These are phyloP conservation scores for Cytospora piceicola DNA, from an alignment of 2,329 filamentous ascomycete genomes.

Conservation along the genomic window DNA sequence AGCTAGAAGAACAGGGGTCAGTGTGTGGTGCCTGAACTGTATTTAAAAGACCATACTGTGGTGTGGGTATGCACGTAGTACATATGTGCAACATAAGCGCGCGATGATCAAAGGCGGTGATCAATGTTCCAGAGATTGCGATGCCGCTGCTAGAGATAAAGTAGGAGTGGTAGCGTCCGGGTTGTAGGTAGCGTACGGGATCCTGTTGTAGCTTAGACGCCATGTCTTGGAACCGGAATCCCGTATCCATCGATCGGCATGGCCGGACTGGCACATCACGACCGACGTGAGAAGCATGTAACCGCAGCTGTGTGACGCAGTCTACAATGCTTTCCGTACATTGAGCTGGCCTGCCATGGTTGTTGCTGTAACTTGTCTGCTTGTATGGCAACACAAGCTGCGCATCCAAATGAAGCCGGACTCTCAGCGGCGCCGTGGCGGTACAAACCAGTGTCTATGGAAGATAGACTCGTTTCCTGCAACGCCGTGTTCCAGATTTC, in stretches of 20 bases:
- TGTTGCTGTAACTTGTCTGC: slow-evolving; percentile 8
- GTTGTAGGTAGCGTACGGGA: slow-evolving; percentile 3
- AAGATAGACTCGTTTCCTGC: slow-evolving; percentile 4
- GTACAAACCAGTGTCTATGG: background rate
- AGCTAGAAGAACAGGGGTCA: background rate
- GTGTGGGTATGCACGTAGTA: too few relatives aligned
- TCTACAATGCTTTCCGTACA: slow-evolving; percentile 4
- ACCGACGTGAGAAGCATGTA: slow-evolving; percentile 9
- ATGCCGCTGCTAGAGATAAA: background rate
- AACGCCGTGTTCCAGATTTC: background rate
- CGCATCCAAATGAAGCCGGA: slow-evolving; percentile 2
- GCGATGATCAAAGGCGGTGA: background rate
- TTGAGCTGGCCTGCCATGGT: slow-evolving; percentile 7
- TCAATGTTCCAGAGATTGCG: slow-evolving; percentile 5
- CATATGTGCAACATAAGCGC: background rate
- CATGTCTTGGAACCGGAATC: slow-evolving; percentile 15
- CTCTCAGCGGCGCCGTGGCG: slow-evolving; percentile 18
- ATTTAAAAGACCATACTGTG: background rate
- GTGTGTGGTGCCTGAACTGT: background rate
- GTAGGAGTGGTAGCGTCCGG: background rate
- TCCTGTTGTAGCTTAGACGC: slow-evolving; percentile 22
- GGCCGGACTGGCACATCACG: slow-evolving; percentile 8
- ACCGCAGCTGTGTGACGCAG: slow-evolving; percentile 18
- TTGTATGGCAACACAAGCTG: slow-evolving; percentile 3
- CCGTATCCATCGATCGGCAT: slow-evolving; percentile 20